These are phyloP conservation scores for Yamadazyma buinensis DNA, from an alignment of 1,139 yeast genomes.

Conservation along the genomic window DNA sequence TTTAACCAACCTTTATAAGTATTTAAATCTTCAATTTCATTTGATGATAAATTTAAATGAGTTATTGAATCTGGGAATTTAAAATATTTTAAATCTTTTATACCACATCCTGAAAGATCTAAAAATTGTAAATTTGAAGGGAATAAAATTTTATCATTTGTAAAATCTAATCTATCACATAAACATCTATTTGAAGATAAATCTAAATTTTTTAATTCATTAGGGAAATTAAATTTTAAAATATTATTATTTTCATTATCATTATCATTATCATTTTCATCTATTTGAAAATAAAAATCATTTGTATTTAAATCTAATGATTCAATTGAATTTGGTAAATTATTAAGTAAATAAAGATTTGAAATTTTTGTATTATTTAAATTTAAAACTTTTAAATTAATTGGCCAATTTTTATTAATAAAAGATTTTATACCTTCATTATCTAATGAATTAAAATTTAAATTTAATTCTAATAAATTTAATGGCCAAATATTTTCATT, in stretches of 20 bases:
- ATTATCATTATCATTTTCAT: too few species aligned
- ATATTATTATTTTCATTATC: slow-evolving; percentile 1
- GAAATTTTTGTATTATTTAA: slow-evolving; percentile 19
- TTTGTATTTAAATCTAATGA: slow-evolving; percentile 17
- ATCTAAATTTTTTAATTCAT: slow-evolving; percentile 18
- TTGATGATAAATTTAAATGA: slow-evolving; percentile 13
- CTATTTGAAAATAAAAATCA: slow-evolving; percentile 4
- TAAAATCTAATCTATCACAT: slow-evolving; percentile 1
- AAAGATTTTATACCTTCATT: slow-evolving; percentile 17
- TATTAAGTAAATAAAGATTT: slow-evolving; percentile 14
- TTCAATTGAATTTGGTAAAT: slow-evolving; percentile 21
- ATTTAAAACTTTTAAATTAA: slow-evolving; percentile 18
- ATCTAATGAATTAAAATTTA: slow-evolving; percentile 21
- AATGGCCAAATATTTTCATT: slow-evolving; percentile 23
- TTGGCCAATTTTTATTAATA: slow-evolving; percentile 24
- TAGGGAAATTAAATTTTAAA: slow-evolving; percentile 20
- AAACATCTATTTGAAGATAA: slow-evolving; percentile 8
- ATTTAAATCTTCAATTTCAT: slow-evolving; percentile 19
- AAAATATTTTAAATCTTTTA: slow-evolving; percentile 18
- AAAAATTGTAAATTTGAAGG: slow-evolving; percentile 16
- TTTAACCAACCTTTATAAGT: slow-evolving; percentile 20
- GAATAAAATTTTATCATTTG: slow-evolving; percentile 13
- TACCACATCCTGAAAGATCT: slow-evolving; percentile 17
- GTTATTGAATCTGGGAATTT: slow-evolving; percentile 24
- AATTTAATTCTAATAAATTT: slow-evolving; percentile 21